Evolutionary conservation across 2,329 filamentous ascomycete species (phyloP), one percentile per base, ranked within the genome.

Genomic region (Pseudocercospora musae): DNA sequence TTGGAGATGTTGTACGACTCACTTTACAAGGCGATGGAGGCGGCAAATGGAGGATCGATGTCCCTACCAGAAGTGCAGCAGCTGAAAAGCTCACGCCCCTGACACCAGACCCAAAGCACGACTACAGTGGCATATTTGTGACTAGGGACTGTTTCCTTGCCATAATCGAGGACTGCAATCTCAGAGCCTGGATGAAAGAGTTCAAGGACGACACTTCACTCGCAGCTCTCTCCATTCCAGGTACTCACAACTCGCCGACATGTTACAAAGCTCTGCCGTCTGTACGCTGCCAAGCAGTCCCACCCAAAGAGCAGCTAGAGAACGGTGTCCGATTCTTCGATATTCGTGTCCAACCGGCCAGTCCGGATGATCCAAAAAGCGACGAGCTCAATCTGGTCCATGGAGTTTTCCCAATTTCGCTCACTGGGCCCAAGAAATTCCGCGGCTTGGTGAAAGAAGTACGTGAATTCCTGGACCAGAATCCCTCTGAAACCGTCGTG

Each of bases 281-380:
- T 1, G 95, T 98, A 40, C 89, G 95, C 42, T 98, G 95, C 77
- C 95, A 99, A 78, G 88, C 90, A 33, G 91, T 93, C 18, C 82
- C 85, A 64, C 83, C 96, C 4, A 81, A 82, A 54, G 86, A 89
- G 58, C 95, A 99, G 77, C 86, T 99, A 27, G 82, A 87, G 60
- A 94, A 96, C 74, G 95, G 95, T 27, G 89, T 98, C 50, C 91
- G 95, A 57, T 98, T 97, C 81, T 87, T 99, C 68, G 95, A 99
- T 75, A 86, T 99, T 65, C 88, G 95, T 57, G 89, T 97, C 0
- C 88, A 90, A 70, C 86, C 87, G 1, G 80, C 83, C 29, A 80
- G 80, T 57, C 82, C 85, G 1, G 79, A 83, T 1, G 81, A 89
- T 58, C 74, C 78, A 0, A 80, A 82, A 65, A 67, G 68, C 67